These are phyloP conservation scores for Corchorus capsularis DNA, from an alignment of 345 rosid species.

Conservation along the genomic window DNA sequence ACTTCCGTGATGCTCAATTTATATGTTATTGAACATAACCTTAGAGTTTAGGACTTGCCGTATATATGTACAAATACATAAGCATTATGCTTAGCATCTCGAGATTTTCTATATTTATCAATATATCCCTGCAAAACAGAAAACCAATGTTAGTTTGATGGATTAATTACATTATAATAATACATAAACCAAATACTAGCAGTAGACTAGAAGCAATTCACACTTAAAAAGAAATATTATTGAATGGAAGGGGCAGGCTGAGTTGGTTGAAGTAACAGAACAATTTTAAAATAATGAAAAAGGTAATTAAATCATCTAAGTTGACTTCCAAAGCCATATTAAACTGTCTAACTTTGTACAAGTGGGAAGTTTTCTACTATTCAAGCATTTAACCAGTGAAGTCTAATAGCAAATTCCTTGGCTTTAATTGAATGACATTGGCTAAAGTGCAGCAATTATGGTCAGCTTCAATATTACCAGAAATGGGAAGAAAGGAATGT, in stretches of 20 bases:
- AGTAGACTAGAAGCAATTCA: not conserved
- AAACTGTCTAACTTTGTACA: too few relatives aligned
- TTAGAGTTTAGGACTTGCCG: slow-evolving; percentile 15
- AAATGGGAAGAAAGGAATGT: too few relatives aligned
- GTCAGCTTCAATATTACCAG: too few relatives aligned
- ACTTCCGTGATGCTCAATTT: slow-evolving; percentile 28
- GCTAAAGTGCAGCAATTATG: too few relatives aligned
- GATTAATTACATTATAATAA: not conserved
- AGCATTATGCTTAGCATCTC: slow-evolving; percentile 35
- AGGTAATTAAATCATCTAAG: too few relatives aligned
- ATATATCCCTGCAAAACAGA: slow-evolving; percentile 72
- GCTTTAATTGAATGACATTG: too few relatives aligned
- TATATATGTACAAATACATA: slow-evolving; percentile 35
- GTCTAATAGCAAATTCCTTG: too few relatives aligned
- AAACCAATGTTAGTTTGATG: slow-evolving; percentile 12
- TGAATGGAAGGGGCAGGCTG: not conserved
- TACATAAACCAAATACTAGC: not conserved
- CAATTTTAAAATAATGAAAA: too few relatives aligned
- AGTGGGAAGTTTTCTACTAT: too few relatives aligned
- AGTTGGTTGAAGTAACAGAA: not conserved
- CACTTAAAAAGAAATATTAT: not conserved
- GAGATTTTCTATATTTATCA: slow-evolving; percentile 64
- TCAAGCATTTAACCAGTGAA: too few relatives aligned
- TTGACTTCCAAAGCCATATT: too few relatives aligned
- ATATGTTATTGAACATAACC: slow-evolving; percentile 21